Evolutionary conservation across 2,329 filamentous ascomycete genomes (phyloP), one percentile per base, ranked within the genome.

Genomic region (Aspergillus novoparasiticus): DNA sequence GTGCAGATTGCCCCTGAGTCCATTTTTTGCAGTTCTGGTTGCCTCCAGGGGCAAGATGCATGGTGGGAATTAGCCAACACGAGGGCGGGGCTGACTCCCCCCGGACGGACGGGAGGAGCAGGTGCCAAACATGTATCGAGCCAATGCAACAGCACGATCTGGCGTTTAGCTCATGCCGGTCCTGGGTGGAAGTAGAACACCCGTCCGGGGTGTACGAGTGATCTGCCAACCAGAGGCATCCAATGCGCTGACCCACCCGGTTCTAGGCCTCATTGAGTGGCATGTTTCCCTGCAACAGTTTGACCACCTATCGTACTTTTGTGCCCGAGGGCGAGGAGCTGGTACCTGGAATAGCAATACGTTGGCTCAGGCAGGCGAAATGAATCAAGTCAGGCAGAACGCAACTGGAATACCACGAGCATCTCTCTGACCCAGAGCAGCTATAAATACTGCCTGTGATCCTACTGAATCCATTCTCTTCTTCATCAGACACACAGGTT

Each of bases 271-370:
- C 4, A 11, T 6, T 12, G 48, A 21, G n/a, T 32, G 3, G 48
- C 28, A 51, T 51, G 48, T 32, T 51, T 51, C 48, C 48, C 28
- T 51, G 48, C 28, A 19, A 51, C n/a, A 12, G 28, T 51, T 16
- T 51, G 30, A 21, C 26, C 28, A 51, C 28, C 48, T 51, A 51
- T 51, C 28, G 48, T 51, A 51, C 48, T 51, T 51, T 51, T 51
- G 48, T n/a, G 14, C 3, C 48, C 28, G 12, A 11, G 11, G 26
- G 16, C 11, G 10, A 30, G 19, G 9, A 5, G 5, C 12, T 6
- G 3, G 28, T 10, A 32, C 48, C 28, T 12, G 28, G 48, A 32
- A 32, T 32, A n/a, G 48, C 19, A 32, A 32, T 30, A 51, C 6
- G 4, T 4, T n/a, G 10, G 48, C n/a, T 51, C 19, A 32, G 12